Percentiles rank a stretch among this genome's conserved stretches.
phyloP scores from a whole-genome alignment of 2,329 filamentous ascomycete species.

The Aureobasidium zeae region DNA sequence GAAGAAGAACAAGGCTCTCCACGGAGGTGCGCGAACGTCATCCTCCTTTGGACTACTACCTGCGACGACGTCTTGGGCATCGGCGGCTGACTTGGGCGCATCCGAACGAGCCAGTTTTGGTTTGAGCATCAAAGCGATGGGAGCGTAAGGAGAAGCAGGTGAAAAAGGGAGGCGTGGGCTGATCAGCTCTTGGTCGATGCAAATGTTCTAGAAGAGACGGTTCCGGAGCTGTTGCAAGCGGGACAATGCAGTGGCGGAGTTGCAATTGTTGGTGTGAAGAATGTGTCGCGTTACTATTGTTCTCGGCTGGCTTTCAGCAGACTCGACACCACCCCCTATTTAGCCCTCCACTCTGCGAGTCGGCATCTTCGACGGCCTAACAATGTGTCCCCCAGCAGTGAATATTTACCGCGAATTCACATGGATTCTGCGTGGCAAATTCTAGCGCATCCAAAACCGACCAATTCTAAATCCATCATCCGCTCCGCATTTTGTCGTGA shows the following conservation, averaged over 20 bases:
- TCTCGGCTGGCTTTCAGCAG: slow-evolving; percentile 15
- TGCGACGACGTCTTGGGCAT: slow-evolving; percentile 3
- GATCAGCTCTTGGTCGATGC: neutral
- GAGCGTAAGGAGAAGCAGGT: too few relatives aligned
- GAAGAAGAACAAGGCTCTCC: slow-evolving; percentile 61
- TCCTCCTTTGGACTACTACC: slow-evolving; percentile 1
- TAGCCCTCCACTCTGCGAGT: slow-evolving; percentile 5
- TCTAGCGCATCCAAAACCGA: slow-evolving; percentile 16
- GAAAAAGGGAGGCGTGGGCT: neutral
- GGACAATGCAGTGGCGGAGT: slow-evolving; percentile 7
- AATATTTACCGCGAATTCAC: slow-evolving; percentile 23
- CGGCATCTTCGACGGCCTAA: neutral
- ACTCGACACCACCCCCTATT: slow-evolving; percentile 17
- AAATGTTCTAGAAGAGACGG: slow-evolving; percentile 10
- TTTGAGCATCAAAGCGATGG: slow-evolving; percentile 3
- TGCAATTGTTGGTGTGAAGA: slow-evolving; percentile 5
- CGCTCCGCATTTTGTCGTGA: neutral
- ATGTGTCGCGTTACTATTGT: slow-evolving; percentile 18
- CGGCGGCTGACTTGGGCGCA: neutral
- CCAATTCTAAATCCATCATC: neutral
- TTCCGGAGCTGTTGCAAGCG: neutral
- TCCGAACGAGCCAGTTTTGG: neutral
- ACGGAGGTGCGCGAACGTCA: slow-evolving; percentile 26
- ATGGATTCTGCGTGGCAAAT: slow-evolving; percentile 22
- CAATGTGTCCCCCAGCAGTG: slow-evolving; percentile 23